Evolutionary conservation across 371 early-diverging fungal species (phyloP), one percentile per base, ranked within the genome.

Genomic region (Mortierella sp.): DNA sequence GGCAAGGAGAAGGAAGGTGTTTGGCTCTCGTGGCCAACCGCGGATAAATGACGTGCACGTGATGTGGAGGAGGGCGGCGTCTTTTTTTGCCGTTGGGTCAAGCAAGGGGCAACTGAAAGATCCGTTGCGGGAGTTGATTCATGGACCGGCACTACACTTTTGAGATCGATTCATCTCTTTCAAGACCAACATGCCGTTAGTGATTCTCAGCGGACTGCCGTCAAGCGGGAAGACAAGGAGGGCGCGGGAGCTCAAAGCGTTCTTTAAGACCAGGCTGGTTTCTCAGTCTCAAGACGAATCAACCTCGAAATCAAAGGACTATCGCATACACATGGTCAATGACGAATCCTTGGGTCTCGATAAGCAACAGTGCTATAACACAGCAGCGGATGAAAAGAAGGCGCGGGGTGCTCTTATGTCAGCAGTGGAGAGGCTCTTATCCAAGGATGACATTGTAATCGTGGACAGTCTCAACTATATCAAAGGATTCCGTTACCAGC

Each of bases 401-500:
- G 89, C 91, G n/a, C 92, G 99, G 53, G 96, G 91, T 2, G 85
- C 92, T 0, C 78, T 98, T 55, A 71, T 97, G 63, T 96, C 97
- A 2, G 93, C 96, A 1, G 94, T 96, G 9, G 98, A 97, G 72
- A 85, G 98, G 39, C 70, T 83, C 2, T 70, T 97, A 46, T 86
- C 90, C 30, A 88, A 88, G 56, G 92, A 96, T 19, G 86, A 85
- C 52, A 85, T 99, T 54, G 92, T 97, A 16, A 95, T 99, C 55
- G 93, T 89, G 5, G 99, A 99, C 76, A 86, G 89, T 30, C 81
- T 96, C 80, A 99, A 99, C 78, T 96, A 98, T 81, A 97, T 99
- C 80, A 99, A 99, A 82, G 97, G 99, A 2, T 95, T 93, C 71
- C 86, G 99, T 61, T 99, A 98, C 81, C 98, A 98, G 79, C 86